phyloP scores from a whole-genome alignment of 345 rosid genomes.

The Eucalyptus marginata region DNA sequence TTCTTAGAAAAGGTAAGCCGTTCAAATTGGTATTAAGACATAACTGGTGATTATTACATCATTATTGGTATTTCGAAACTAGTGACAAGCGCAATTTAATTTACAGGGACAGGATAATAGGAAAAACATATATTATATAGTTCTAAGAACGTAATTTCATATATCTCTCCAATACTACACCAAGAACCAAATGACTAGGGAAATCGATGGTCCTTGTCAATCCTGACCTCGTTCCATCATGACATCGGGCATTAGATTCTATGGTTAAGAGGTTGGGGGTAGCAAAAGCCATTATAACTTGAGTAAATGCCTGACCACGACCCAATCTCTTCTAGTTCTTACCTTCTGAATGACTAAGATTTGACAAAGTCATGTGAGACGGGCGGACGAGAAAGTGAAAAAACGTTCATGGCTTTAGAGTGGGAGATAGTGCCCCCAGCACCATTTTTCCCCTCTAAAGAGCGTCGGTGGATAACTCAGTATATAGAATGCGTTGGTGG shows the following conservation, averaged over 20 bases:
- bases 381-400: background rate
- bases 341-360: background rate
- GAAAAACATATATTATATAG: background rate
- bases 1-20: background rate
- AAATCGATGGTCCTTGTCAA: background rate
- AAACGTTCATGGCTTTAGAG: background rate
- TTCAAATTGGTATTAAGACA: background rate
- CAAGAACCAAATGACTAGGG: rapidly evolving
- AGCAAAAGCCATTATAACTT: background rate
- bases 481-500: background rate
- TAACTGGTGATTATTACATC: background rate
- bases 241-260: background rate
- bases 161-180: rapidly evolving
- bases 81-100: background rate
- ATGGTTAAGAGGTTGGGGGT: background rate
- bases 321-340: background rate
- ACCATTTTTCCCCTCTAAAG: background rate
- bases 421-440: background rate
- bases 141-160: background rate
- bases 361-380: background rate
- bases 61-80: background rate
- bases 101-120: background rate
- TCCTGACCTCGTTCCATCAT: background rate
- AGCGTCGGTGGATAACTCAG: background rate
- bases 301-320: background rate